Evolutionary conservation across 2,329 filamentous ascomycete species (phyloP).

Genomic region (Nemania abortiva): DNA sequence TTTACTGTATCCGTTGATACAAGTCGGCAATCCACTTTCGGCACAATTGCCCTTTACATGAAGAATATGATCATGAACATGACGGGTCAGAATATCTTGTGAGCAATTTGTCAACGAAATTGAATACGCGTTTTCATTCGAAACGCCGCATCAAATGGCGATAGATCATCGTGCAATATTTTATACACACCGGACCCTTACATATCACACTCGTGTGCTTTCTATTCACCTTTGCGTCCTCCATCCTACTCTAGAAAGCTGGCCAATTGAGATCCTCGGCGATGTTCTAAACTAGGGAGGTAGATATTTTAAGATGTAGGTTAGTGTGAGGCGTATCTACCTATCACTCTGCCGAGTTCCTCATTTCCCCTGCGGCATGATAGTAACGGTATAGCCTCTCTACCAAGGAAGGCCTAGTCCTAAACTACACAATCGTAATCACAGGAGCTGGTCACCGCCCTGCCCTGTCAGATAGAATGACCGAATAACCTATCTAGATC

Average conservation of each 20-base stretch:
- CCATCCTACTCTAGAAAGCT: neutral
- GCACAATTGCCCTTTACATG: neutral
- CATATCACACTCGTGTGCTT: neutral
- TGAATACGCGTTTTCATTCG: neutral
- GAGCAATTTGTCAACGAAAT: too few species aligned
- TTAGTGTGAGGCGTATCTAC: neutral
- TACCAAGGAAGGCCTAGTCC: constrained; percentile 8
- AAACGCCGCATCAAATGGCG: neutral
- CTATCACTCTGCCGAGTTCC: neutral
- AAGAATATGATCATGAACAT: neutral
- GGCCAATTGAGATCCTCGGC: neutral
- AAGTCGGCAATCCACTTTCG: neutral
- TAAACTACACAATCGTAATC: neutral
- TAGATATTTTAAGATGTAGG: neutral
- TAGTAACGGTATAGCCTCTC: neutral
- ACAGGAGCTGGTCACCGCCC: neutral
- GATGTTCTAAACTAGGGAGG: neutral
- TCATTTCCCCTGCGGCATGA: neutral
- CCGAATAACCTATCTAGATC: neutral
- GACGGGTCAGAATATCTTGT: too few species aligned
- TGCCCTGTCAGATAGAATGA: neutral
- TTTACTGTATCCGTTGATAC: neutral
- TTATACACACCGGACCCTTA: neutral
- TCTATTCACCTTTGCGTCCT: neutral
- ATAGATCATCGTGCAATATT: neutral